Evolutionary conservation across 805 yeast genomes (phyloP), one percentile per base, ranked within the genome.

Genomic region (Naumovozyma baii): DNA sequence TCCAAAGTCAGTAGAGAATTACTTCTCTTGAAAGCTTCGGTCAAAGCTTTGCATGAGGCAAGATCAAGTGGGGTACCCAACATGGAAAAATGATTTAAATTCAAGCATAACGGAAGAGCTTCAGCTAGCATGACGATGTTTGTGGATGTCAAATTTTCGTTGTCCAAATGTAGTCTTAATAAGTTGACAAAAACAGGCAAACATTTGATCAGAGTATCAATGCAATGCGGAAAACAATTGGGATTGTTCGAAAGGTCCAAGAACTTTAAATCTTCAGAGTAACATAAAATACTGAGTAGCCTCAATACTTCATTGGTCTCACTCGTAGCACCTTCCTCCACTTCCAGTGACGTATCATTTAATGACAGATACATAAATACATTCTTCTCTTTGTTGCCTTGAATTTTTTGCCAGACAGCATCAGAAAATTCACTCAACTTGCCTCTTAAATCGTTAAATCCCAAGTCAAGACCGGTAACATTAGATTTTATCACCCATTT

Each of bases 181-280:
- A 88, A 61, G 36, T 69, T 68, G 4, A 74, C 75, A 57, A 80
- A 80, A n/a, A 76, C 63, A 1, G 96, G 95, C 36, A 88, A 59
- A 44, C 72, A 71, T n/a, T 74, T 66, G 2, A 76, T 66, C 38
- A 87, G 62, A 29, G 72, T 67, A 10, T 63, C 57, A 43, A 74
- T 64, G 18, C 79, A 66, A 4, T 66, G 55, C 0, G 85, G 86
- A 59, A 87, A 84, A 13, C 88, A 59, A 37, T 67, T 68, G 15
- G 80, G 77, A 58, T 87, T 88, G 47, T 80, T 76, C 8, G 94
- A 83, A 19, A 88, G 51, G 58, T 88, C 96, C 42, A 88, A 64
- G 55, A 80, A 83, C 49, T 72, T 72, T 49, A 88, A 67, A 33
- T 70, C 67, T 30, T 78, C 79, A 19, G 78, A 64, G 43, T 66